phyloP scores from a whole-genome alignment of 2,329 filamentous ascomycete species.

The Pyrenophora seminiperda region DNA sequence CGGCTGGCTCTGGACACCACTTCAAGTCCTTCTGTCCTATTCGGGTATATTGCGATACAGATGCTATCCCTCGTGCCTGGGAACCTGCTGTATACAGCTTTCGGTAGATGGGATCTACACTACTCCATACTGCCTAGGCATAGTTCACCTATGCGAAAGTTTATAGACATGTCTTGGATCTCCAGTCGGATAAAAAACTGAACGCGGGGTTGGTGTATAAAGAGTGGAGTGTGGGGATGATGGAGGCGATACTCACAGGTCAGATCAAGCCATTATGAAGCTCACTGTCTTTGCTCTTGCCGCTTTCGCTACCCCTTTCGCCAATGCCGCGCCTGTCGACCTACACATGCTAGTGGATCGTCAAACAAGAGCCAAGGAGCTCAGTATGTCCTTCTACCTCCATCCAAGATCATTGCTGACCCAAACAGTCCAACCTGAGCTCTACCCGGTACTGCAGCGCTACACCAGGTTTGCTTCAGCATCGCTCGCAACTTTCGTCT shows the following conservation, averaged over 20 bases:
- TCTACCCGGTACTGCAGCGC: conserved; percentile 17
- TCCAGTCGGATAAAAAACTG: too few species aligned
- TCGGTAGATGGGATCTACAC: too few species aligned
- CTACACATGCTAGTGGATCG: not conserved
- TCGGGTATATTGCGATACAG: too few species aligned
- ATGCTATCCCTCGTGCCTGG: too few species aligned
- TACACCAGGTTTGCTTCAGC: conserved; percentile 24
- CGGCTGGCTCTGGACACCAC: too few species aligned
- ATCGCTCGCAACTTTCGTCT: conserved; percentile 21
- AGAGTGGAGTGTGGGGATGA: too few species aligned
- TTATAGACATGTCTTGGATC: not conserved
- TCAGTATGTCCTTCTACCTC: conserved; percentile 1
- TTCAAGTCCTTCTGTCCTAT: too few species aligned
- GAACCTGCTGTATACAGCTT: too few species aligned
- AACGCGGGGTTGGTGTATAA: too few species aligned
- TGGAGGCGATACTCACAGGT: too few species aligned
- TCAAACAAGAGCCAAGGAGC: conserved; percentile 3
- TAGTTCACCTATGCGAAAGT: not conserved
- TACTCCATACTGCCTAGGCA: not conserved
- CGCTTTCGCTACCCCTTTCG: conserved; percentile 13
- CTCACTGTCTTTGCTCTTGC: conserved; percentile 10
- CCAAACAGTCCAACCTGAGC: conserved; percentile 7
- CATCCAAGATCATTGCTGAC: not conserved
- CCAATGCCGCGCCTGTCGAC: conserved; percentile 8
- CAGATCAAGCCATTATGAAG: conserved; percentile 12